Evolutionary conservation across 2,329 filamentous ascomycete genomes (phyloP).

Genomic region (Pseudomassariella vexata): DNA sequence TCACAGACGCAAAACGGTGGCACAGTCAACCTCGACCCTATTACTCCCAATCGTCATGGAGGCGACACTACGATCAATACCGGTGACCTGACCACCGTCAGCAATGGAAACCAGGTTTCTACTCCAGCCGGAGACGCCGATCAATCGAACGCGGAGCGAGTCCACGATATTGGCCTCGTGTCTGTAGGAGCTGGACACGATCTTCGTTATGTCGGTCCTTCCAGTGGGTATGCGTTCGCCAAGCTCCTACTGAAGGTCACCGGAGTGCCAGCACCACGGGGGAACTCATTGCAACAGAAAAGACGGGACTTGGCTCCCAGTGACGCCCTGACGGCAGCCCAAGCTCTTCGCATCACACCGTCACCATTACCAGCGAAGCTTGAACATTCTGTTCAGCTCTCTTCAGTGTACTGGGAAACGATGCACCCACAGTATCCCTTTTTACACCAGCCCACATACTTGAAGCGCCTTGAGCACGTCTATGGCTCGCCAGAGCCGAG

Average conservation of each 20-base stretch:
- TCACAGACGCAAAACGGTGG: slow-evolving; percentile 14
- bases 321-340: slow-evolving; percentile 2
- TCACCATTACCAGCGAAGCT: slow-evolving; percentile 11
- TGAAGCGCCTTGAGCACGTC: slow-evolving; percentile 25
- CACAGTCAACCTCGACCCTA: slow-evolving; percentile 9
- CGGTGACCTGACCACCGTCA: slow-evolving; percentile 6
- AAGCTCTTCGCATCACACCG: slow-evolving; percentile 9
- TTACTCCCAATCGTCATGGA: slow-evolving; percentile 11
- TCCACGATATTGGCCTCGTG: slow-evolving; percentile 48
- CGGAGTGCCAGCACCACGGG: no score
- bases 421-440: slow-evolving; percentile 45
- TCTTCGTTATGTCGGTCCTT: slow-evolving; percentile 48
- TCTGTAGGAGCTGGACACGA: slow-evolving; percentile 41
- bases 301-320: slow-evolving; percentile 1
- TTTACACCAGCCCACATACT: slow-evolving; percentile 37
- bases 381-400: slow-evolving; percentile 35
- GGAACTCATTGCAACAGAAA: slow-evolving; percentile 23
- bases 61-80: slow-evolving; percentile 4
- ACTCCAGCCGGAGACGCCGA: no score
- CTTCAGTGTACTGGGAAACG: slow-evolving; percentile 39
- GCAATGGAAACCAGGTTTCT: slow-evolving; percentile 7
- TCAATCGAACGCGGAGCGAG: slow-evolving; percentile 21
- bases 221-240: slow-evolving; percentile 48
- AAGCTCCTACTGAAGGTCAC: slow-evolving; percentile 40
- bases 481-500: slow-evolving; percentile 24